A percentile compares a stretch with the other conserved stretches of the same genome.
These are phyloP conservation scores for Mycena chlorophos DNA, from an alignment of 768 basidiomycete genomes.

Conservation along the genomic window DNA sequence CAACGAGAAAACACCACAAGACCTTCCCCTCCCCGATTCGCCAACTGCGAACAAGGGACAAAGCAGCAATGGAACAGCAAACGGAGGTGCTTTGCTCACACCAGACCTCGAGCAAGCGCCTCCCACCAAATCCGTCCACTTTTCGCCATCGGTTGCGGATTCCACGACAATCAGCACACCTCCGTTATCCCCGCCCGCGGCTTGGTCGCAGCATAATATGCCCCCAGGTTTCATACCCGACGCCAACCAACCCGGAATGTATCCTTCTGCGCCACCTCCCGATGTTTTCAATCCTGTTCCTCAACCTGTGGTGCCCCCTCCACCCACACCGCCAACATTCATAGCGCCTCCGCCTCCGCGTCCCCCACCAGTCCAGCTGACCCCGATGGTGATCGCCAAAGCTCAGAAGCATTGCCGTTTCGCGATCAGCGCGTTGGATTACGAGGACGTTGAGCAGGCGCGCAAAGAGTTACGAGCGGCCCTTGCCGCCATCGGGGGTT, in stretches of 20 bases:
- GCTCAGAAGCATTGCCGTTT: slow-evolving; percentile 91
- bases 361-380: slow-evolving; percentile 46
- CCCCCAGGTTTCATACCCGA: slow-evolving; percentile 24
- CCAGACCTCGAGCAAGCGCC: slow-evolving; percentile 22
- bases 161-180: slow-evolving; percentile 11
- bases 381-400: slow-evolving; percentile 65
- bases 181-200: slow-evolving; percentile 14
- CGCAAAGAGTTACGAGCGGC: slow-evolving; percentile 79
- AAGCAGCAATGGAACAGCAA: slow-evolving; percentile 28
- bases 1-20: slow-evolving; percentile 30
- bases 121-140: slow-evolving; percentile 47
- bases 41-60: slow-evolving; percentile 19
- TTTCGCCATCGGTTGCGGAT: slow-evolving; percentile 47
- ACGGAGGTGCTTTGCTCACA: slow-evolving; percentile 28
- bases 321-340: slow-evolving; percentile 20
- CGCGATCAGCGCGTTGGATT: slow-evolving; percentile 94
- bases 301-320: slow-evolving; percentile 24
- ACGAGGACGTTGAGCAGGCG: slow-evolving; percentile 89
- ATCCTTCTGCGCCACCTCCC: slow-evolving; percentile 19
- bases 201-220: slow-evolving; percentile 2
- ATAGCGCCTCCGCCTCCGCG: slow-evolving; percentile 27
- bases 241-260: slow-evolving; percentile 13
- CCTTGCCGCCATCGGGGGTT: slow-evolving; percentile 62
- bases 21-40: slow-evolving; percentile 10
- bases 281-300: slow-evolving; percentile 24